A percentile compares a stretch with the other conserved stretches of the same genome.
Conservation (phyloP, 139 green algal species). For the Asterochloris erici region DNA sequence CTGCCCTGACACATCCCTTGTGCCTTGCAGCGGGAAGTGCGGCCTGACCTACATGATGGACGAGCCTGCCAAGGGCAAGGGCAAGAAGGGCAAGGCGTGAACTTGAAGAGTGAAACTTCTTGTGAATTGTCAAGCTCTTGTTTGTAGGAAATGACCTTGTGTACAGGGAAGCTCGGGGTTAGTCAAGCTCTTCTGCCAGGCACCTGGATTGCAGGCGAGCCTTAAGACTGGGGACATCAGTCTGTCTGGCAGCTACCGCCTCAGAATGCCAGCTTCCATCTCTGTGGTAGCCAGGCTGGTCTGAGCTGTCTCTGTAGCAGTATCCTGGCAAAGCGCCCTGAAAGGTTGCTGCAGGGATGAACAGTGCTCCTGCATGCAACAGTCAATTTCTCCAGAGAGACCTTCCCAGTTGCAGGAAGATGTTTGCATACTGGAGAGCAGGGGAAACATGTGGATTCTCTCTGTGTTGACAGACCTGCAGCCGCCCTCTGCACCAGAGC, state of each 20-base stretch:
- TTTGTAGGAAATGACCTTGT: no score
- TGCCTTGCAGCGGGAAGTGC: conserved; percentile 85
- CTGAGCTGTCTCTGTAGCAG: neutral
- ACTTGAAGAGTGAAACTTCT: no score
- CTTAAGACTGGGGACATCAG: no score
- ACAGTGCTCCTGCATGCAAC: neutral
- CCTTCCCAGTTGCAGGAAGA: neutral
- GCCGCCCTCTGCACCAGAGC: neutral
- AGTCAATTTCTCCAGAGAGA: no score
- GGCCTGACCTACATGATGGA: conserved; percentile 71
- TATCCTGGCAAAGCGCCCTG: neutral
- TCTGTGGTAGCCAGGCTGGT: conserved; percentile 1
- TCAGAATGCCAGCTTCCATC: neutral
- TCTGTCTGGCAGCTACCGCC: no score
- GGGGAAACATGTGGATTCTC: neutral
- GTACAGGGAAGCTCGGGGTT: no score
- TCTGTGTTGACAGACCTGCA: neutral
- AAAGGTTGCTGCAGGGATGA: neutral
- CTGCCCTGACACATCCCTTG: neutral
- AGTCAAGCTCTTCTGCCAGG: no score
- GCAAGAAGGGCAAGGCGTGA: no score
- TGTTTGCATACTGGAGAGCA: neutral
- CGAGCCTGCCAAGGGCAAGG: conserved; percentile 13
- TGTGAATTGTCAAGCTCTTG: no score
- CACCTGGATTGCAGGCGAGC: no score